phyloP scores from a whole-genome alignment of 768 basidiomycete species.

The Lentinula aciculospora region DNA sequence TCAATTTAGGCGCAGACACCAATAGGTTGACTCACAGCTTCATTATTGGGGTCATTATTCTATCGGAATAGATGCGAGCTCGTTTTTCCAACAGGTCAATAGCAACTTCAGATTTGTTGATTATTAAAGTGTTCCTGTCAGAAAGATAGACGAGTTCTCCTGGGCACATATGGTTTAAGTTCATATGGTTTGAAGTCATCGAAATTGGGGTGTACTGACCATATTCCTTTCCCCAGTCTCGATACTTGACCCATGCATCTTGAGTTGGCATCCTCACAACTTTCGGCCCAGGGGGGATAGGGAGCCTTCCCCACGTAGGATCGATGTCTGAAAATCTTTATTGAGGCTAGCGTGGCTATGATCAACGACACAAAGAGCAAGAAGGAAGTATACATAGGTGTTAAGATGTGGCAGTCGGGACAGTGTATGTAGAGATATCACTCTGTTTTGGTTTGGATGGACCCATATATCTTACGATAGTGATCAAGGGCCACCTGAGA shows the following conservation, averaged over 20 bases:
- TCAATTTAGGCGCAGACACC: too few species aligned
- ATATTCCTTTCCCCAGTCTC: not conserved
- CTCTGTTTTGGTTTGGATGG: too few species aligned
- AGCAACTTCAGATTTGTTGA: not conserved
- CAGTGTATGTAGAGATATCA: too few species aligned
- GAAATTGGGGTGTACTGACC: too few species aligned
- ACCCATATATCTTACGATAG: too few species aligned
- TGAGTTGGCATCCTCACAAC: not conserved
- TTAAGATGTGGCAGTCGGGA: too few species aligned
- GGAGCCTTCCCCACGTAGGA: not conserved
- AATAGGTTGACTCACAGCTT: not conserved
- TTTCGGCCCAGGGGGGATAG: not conserved
- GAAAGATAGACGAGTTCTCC: not conserved
- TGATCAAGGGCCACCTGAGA: too few species aligned
- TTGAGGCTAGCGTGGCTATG: too few species aligned
- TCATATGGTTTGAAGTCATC: too few species aligned
- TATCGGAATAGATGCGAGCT: not conserved
- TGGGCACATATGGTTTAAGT: not conserved
- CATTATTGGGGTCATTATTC: not conserved
- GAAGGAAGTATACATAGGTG: too few species aligned
- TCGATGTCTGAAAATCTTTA: too few species aligned
- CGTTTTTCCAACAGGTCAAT: conserved; percentile 3
- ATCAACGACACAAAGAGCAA: too few species aligned
- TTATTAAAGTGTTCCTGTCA: not conserved
- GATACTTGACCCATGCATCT: not conserved